Conservation (phyloP, 2,329 filamentous ascomycete genomes). For the Aureobasidium leucospermi region DNA sequence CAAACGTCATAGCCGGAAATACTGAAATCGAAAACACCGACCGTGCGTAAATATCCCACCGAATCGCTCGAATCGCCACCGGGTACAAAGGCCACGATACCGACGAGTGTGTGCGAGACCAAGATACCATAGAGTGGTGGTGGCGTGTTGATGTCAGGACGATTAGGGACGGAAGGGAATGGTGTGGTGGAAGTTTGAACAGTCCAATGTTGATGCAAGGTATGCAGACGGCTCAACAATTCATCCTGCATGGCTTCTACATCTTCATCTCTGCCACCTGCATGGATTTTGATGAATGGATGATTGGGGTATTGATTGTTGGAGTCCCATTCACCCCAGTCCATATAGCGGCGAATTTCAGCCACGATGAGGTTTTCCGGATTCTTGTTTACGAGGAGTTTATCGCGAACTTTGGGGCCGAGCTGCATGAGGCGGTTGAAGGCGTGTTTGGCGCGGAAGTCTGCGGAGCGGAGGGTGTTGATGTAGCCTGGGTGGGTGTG, state of each 20-base stretch:
- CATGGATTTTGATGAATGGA: constrained; percentile 41
- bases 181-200: constrained; percentile 18
- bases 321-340: constrained; percentile 46
- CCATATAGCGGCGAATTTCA: constrained; percentile 38
- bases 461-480: constrained; percentile 31
- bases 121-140: constrained; percentile 49
- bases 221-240: background rate
- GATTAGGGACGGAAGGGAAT: constrained; percentile 17
- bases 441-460: constrained; percentile 46
- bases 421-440: constrained; percentile 44
- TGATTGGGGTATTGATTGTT: constrained; percentile 21
- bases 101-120: constrained; percentile 46
- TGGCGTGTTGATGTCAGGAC: constrained; percentile 16
- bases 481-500: constrained; percentile 34
- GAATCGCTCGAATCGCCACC: constrained; percentile 23
- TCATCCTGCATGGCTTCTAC: constrained; percentile 33
- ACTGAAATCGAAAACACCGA: constrained; percentile 48
- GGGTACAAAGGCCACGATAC: constrained; percentile 44
- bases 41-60: constrained; percentile 30
- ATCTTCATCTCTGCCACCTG: constrained; percentile 32
- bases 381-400: constrained; percentile 31
- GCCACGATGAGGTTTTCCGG: constrained; percentile 29
- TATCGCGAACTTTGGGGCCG: constrained; percentile 46
- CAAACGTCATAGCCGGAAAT: constrained; percentile 51
- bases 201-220: background rate